phyloP scores from a whole-genome alignment of 1,284 basidiomycete genomes.

The Meripilus lineatus region DNA sequence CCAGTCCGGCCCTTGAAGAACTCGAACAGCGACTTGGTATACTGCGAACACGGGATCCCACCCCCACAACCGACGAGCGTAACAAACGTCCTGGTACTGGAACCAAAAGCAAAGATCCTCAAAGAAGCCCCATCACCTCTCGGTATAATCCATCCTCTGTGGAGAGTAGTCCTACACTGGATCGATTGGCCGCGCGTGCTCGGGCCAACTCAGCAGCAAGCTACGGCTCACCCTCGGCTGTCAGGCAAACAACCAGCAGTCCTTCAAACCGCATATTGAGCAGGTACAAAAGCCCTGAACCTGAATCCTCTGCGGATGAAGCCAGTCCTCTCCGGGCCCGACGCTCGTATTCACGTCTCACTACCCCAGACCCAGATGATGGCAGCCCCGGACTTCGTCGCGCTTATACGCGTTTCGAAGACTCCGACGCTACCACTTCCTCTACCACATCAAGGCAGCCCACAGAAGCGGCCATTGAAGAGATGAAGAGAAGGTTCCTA shows the following conservation, averaged over 20 bases:
- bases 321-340: conserved; percentile 15
- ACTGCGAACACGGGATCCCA: conserved; percentile 23
- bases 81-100: conserved; percentile 15
- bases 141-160: conserved; percentile 12
- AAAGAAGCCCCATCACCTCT: conserved; percentile 14
- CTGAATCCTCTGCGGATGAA: conserved; percentile 13
- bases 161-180: conserved; percentile 18
- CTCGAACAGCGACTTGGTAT: conserved; percentile 47
- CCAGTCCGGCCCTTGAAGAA: conserved; percentile 59
- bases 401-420: conserved; percentile 28
- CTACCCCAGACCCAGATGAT: conserved; percentile 14
- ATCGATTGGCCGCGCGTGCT: conserved; percentile 15
- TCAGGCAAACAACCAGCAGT: not conserved
- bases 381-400: conserved; percentile 21
- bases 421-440: conserved; percentile 7
- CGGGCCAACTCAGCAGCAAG: conserved; percentile 16
- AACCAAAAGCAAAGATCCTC: conserved; percentile 5
- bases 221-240: conserved; percentile 12
- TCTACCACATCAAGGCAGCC: conserved; percentile 27
- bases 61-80: conserved; percentile 20
- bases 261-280: not conserved
- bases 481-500: conserved; percentile 60
- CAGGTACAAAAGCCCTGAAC: conserved; percentile 14
- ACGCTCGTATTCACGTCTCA: conserved; percentile 10
- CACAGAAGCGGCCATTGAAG: conserved; percentile 50